Base-by-base conservation (phyloP, 2,329 filamentous ascomycete species). In the Metarhizium humberi region DNA sequence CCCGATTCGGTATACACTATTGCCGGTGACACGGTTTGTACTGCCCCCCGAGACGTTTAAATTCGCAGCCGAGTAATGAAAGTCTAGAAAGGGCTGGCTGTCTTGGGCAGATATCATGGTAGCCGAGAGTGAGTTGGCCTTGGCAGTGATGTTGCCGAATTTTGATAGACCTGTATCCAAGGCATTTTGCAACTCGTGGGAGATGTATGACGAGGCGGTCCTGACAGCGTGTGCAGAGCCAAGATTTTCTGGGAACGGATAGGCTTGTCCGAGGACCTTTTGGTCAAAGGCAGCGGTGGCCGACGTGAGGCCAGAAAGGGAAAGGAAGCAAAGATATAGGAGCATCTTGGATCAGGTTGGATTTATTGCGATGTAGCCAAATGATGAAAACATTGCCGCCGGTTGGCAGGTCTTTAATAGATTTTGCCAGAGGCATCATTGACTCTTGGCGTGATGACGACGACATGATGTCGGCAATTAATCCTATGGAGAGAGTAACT, bases 21-120 rank as follows among this genome's bases (percentile, higher is more conserved):
- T 56, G 0, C 34, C 46, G 5, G 49, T 53, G 32, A 59, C 51
- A 8, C 40, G 50, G 2, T 40, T 38, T 4, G 52, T 53, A 18
- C 57, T 59, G 4, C 58, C 57, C 16, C 55, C 58, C 20, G 58
- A 60, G n/a, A 43, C 18, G 20, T 60, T 60, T 4, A 59, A 46
- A 14, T 32, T 52, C 25, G 32, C 42, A 16, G 57, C 56, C 6
- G 53, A 59, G 38, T 59, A 52, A 20, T 59, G 55, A 20, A 57
- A 57, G 50, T 57, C 58, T 6, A 59, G 29, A 6, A 59, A 36
- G 2, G 54, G 51, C 6, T 18, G 14, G 14, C 51, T 32, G 45
- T 53, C 57, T 7, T 56, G 34, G 25, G 47, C 34, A 13, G 58
- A 58, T 14, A 49, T n/a, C 11, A 55, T 53, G 6, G 51, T 54